These are phyloP conservation scores for Nakaseomyces nivariensis DNA, from an alignment of 1,139 yeast genomes.

Conservation along the genomic window DNA sequence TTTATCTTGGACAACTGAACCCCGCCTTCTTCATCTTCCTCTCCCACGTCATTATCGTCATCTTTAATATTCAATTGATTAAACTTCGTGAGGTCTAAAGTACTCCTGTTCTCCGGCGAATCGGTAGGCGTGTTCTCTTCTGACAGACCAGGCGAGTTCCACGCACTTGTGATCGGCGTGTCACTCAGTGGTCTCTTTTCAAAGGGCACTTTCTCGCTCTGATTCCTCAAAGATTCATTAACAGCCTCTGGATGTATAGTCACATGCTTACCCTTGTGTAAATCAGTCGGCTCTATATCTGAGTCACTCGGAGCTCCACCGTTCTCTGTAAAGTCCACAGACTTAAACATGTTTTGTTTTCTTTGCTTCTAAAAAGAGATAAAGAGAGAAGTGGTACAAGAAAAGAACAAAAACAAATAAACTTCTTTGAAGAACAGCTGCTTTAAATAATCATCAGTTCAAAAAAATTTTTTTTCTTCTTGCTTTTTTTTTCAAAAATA, in stretches of 20 bases:
- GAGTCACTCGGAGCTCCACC: conserved; percentile 33
- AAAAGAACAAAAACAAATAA: too few species aligned
- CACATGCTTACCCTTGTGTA: conserved; percentile 6
- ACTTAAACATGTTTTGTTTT: conserved; percentile 14
- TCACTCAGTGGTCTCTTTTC: conserved; percentile 63
- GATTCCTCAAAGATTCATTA: not conserved
- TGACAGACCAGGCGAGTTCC: conserved; percentile 41
- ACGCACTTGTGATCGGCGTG: conserved; percentile 51
- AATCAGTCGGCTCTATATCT: conserved; percentile 18
- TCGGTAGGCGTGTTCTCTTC: conserved; percentile 25
- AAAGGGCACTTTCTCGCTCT: conserved; percentile 27
- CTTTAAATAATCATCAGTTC: too few species aligned
- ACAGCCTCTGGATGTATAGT: conserved; percentile 3
- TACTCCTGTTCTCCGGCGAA: conserved; percentile 20
- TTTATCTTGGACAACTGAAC: not conserved
- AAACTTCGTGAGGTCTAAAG: conserved; percentile 1
- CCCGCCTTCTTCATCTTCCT: not conserved
- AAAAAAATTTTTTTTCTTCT: too few species aligned
- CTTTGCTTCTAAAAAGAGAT: not conserved
- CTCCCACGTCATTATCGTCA: not conserved
- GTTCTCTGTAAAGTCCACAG: conserved; percentile 16
- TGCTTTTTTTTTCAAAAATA: too few species aligned
- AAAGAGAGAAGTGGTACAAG: not conserved
- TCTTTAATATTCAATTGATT: not conserved
- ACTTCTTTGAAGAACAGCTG: too few species aligned